Percentiles rank a stretch among this genome's conserved stretches.
Evolutionary conservation across 2,329 filamentous ascomycete genomes (phyloP).

Genomic region (Colletotrichum higginsianum): DNA sequence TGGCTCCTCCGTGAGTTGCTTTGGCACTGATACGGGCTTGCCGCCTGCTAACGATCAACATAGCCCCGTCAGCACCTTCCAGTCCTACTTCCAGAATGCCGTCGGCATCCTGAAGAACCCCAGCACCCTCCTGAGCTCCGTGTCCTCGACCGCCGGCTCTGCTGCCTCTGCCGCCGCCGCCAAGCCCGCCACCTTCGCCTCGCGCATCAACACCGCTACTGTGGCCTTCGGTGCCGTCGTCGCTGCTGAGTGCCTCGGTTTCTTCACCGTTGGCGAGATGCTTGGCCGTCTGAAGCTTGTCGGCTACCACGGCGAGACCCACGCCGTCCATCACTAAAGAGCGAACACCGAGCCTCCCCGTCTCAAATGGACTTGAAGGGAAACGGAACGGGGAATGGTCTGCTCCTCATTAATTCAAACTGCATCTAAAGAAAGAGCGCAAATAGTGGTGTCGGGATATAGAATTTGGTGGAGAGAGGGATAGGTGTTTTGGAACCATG

Average conservation of each 20-base stretch:
- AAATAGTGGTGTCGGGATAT: constrained; percentile 34
- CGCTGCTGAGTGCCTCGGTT: constrained; percentile 88
- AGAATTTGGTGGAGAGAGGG: constrained; percentile 33
- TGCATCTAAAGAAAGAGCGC: constrained; percentile 40
- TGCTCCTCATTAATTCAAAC: constrained; percentile 38
- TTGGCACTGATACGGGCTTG: constrained; percentile 19
- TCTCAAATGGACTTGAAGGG: constrained; percentile 20
- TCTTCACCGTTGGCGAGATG: constrained; percentile 99
- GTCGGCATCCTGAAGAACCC: constrained; percentile 82
- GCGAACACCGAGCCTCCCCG: constrained; percentile 6
- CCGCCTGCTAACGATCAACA: constrained; percentile 29
- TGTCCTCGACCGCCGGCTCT: constrained; percentile 70
- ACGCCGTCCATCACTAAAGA: constrained; percentile 71
- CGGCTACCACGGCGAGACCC: constrained; percentile 84
- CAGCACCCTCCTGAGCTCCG: constrained; percentile 68
- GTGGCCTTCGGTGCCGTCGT: constrained; percentile 82
- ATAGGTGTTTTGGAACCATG: constrained; percentile 28
- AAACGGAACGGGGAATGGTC: neutral
- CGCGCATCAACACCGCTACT: constrained; percentile 75
- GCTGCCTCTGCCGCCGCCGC: constrained; percentile 69
- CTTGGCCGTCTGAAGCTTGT: constrained; percentile 95
- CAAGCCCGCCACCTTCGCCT: constrained; percentile 51
- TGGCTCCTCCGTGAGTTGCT: constrained; percentile 90
- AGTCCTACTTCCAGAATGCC: constrained; percentile 85
- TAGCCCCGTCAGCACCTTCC: constrained; percentile 86